Evolutionary conservation across 108 stramenopile genomes (phyloP).

Genomic region (Pelagomonas calceolata): DNA sequence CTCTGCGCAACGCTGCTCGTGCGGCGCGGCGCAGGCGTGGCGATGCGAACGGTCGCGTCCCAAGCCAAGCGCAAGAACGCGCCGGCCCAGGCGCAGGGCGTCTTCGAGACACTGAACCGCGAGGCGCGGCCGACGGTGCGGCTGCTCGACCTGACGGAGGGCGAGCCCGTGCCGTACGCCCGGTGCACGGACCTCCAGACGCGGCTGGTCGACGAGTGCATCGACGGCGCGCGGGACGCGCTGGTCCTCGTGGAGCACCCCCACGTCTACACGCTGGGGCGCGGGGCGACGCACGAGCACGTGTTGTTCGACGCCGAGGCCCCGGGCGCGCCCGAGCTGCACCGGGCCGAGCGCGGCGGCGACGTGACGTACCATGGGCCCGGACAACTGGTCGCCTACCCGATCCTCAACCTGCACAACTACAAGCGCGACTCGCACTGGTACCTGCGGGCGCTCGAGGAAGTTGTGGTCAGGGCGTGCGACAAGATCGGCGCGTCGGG

Average conservation of each 20-base stretch:
- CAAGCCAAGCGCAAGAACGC: no score
- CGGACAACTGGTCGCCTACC: slow-evolving; percentile 87
- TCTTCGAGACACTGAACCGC: no score
- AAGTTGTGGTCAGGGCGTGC: slow-evolving; percentile 47
- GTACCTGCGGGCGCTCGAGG: slow-evolving; percentile 87
- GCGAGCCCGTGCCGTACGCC: no score
- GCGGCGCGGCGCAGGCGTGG: no score
- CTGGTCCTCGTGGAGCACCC: slow-evolving; percentile 83
- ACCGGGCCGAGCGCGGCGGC: slow-evolving; percentile 85
- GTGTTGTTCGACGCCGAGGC: slow-evolving; percentile 24
- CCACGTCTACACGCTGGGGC: slow-evolving; percentile 91
- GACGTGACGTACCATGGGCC: slow-evolving; percentile 97
- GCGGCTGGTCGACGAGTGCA: no score
- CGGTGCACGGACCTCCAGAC: no score
- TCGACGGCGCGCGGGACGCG: slow-evolving; percentile 8
- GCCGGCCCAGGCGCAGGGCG: no score
- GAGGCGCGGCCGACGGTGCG: no score
- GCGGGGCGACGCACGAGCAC: slow-evolving; percentile 53
- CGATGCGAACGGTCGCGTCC: no score
- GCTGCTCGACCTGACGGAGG: no score
- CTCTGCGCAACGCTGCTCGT: no score
- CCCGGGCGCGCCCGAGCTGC: slow-evolving; percentile 1
- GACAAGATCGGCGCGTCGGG: slow-evolving; percentile 3
- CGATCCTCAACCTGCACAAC: slow-evolving; percentile 71
- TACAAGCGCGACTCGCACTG: slow-evolving; percentile 91